Percentiles rank a stretch among this genome's conserved stretches.
Conservation (phyloP, 768 basidiomycete species). For the Pleurotus salmoneostramineus region DNA sequence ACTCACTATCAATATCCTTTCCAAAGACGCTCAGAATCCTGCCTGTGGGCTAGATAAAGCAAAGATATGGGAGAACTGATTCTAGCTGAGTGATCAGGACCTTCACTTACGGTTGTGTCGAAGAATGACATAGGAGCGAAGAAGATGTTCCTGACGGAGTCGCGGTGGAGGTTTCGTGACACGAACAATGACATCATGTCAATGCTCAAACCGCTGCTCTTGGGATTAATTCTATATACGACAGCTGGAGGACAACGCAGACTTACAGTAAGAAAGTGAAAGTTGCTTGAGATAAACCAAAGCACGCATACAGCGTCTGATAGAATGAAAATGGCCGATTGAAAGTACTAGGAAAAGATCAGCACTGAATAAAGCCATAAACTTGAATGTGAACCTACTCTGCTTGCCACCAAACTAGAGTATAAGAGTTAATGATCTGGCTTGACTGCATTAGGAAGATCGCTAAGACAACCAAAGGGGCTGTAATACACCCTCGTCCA, state of each 20-base stretch:
- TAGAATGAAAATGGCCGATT: slow-evolving; percentile 52
- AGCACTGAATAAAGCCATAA: neutral
- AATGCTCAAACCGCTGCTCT: slow-evolving; percentile 43
- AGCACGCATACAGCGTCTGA: slow-evolving; percentile 57
- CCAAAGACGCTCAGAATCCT: slow-evolving; percentile 61
- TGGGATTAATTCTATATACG: neutral
- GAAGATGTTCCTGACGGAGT: slow-evolving; percentile 53
- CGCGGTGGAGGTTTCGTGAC: slow-evolving; percentile 58
- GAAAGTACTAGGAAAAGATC: slow-evolving; percentile 31
- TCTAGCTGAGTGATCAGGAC: neutral
- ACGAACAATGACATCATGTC: slow-evolving; percentile 57
- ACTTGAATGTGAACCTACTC: slow-evolving; percentile 33
- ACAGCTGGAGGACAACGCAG: neutral
- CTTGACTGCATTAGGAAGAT: slow-evolving; percentile 58
- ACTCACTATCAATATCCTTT: slow-evolving; percentile 60
- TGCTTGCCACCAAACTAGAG: slow-evolving; percentile 69
- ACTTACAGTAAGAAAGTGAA: slow-evolving; percentile 57
- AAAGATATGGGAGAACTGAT: neutral
- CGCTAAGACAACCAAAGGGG: slow-evolving; percentile 46
- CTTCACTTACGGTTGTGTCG: slow-evolving; percentile 52
- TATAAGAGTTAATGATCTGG: slow-evolving; percentile 61
- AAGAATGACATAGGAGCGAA: slow-evolving; percentile 78
- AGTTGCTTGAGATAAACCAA: slow-evolving; percentile 51
- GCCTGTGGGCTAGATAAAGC: slow-evolving; percentile 42
- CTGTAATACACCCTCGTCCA: slow-evolving; percentile 44